Conservation (phyloP, 2,329 filamentous ascomycete genomes). For the Epichloe gansuensis region DNA sequence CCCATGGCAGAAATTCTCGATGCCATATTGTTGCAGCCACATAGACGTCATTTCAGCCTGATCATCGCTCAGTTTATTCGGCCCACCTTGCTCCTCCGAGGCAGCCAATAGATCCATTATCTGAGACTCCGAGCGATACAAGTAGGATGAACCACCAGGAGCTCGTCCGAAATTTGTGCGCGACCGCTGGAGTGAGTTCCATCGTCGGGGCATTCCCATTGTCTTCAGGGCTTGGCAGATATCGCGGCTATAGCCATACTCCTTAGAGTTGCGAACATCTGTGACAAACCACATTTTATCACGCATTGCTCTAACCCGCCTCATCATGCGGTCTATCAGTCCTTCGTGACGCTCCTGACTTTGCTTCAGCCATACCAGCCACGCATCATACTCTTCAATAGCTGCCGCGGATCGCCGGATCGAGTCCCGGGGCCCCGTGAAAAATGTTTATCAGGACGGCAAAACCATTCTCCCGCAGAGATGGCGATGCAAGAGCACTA, state of each 20-base stretch:
- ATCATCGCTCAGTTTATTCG: slow-evolving; percentile 92
- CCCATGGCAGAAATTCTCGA: slow-evolving; percentile 89
- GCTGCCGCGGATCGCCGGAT: slow-evolving; percentile 58
- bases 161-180: slow-evolving; percentile 35
- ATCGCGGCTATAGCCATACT: slow-evolving; percentile 77
- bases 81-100: slow-evolving; percentile 70
- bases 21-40: slow-evolving; percentile 70
- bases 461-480: slow-evolving; percentile 55
- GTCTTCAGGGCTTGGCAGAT: slow-evolving; percentile 80
- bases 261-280: slow-evolving; percentile 79
- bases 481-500: slow-evolving; percentile 46
- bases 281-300: slow-evolving; percentile 99
- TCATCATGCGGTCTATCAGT: slow-evolving; percentile 63
- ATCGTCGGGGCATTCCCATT: slow-evolving; percentile 61
- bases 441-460: slow-evolving; percentile 59
- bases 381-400: slow-evolving; percentile 68
- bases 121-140: slow-evolving; percentile 73
- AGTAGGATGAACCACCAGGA: slow-evolving; percentile 44
- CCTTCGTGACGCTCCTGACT: slow-evolving; percentile 68
- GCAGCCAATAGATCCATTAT: slow-evolving; percentile 81
- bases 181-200: slow-evolving; percentile 37
- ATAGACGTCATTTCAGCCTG: slow-evolving; percentile 74
- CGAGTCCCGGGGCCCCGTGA: slow-evolving; percentile 58
- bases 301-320: slow-evolving; percentile 59
- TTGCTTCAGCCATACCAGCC: slow-evolving; percentile 74